Evolutionary conservation across 1,139 yeast genomes (phyloP), one percentile per base, ranked within the genome.

Genomic region (Saccharomyces hybrid): DNA sequence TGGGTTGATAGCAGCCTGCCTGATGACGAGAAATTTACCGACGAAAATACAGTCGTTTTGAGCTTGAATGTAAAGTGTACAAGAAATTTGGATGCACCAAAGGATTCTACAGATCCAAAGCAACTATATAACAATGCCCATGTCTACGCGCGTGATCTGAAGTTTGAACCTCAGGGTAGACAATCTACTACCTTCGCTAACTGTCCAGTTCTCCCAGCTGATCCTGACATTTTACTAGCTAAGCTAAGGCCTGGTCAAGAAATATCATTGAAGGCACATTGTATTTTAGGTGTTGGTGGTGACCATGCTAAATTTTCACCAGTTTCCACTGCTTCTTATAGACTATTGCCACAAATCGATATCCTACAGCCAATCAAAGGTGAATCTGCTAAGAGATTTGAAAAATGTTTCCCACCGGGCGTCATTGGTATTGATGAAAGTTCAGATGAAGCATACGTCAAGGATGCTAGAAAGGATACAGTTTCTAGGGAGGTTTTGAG

Each of bases 271-370:
- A 80, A 90, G 68, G 96, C 89, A 54, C 96, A 90, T 73, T 95
- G 98, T 70, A 78, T 91, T 46, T 78, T 93, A 60, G 99, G 99
- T 54, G 75, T 88, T 60, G 99, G 99, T 53, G 75, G 89, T 34
- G 99, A 93, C 70, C 99, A 93, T 71, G 98, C 99, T 59, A 93
- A 93, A 73, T 93, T 88, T 70, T 89, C 97, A 5, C 99, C 99
- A 3, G 99, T 93, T 9, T 82, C 96, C 28, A 93, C 99, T 27
- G 98, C 99, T 2, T 87, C 97, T n/a, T 93, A 93, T 75, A 81
- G 99, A 73, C 78, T 93, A 66, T 75, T 95, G 76, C 99, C 99
- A 13, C 85, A 83, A 23, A 93, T 93, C 67, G 84, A 88, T 60
- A 88, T 93, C 52, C 70, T 75, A 51, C 73, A 82, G 60, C 90